Evolutionary conservation across 352 stramenopile species (phyloP), one percentile per base, ranked within the genome.

Genomic region (Globisporangium uncinulatum): DNA sequence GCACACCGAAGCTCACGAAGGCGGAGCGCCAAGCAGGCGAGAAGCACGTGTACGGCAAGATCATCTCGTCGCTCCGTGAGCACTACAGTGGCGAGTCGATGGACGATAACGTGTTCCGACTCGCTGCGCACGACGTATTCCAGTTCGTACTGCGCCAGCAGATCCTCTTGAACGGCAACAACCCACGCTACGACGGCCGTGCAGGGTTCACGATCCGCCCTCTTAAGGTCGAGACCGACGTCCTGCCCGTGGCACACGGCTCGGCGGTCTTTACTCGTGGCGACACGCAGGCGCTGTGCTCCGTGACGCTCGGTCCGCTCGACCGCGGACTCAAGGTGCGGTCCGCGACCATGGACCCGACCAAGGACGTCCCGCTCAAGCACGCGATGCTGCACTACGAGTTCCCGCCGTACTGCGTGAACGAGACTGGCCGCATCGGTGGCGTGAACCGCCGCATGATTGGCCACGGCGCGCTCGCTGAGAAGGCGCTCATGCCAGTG

Each of bases 351-450:
- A 59, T 79, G 36, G 72, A 88, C 49, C 70, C 68, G 24, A 63
- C 66, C 19, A 69, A 79, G 24, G 57, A 71, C 51, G 60, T 70
- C 51, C 56, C 67, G 31, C 52, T 86, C 39, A 91, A 94, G 61
- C 74, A 92, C 56, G 82, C 83, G 54, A 99, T 99, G 73, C 77
- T 99, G 58, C 96, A 99, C 73, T 99, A 99, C 63, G 92, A 99
- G 61, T 99, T 99, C 73, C 96, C 97, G 11, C 91, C 95, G 1
- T 99, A 97, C 74, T 97, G 86, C 61, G 96, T 99, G 14, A 98
- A 98, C 46, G 94, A 98, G 57, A 96, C 92, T 17, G 96, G 97
- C 29, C 74, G 87, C 44, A 68, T 95, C 19, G 76, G 76, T 41
- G 89, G 87, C 32, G 69, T 79, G 3, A 96, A 97, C 62, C 79